phyloP scores from a whole-genome alignment of 495 filamentous ascomycete genomes.

The Aspergillus kassunensis region DNA sequence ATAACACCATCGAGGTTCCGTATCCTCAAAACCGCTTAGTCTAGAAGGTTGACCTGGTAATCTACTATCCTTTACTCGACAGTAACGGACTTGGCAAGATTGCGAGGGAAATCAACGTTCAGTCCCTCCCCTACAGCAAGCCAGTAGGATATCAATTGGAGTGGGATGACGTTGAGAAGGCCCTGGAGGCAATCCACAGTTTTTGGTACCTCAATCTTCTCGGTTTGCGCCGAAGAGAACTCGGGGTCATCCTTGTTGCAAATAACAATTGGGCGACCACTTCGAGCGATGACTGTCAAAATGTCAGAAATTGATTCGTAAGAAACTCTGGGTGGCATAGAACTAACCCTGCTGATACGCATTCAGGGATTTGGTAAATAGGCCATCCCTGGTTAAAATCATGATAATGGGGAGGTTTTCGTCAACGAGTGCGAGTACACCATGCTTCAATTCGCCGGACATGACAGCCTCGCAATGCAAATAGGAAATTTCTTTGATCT shows the following conservation, averaged over 20 bases:
- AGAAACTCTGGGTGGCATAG: neutral
- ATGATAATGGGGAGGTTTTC: conserved; percentile 99
- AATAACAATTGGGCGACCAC: conserved; percentile 94
- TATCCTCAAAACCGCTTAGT: neutral
- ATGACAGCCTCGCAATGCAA: conserved; percentile 99
- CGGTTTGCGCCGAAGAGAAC: conserved; percentile 79
- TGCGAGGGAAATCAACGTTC: conserved; percentile 96
- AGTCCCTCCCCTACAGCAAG: conserved; percentile 91
- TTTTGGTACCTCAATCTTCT: conserved; percentile 95
- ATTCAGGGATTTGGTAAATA: conserved; percentile 96
- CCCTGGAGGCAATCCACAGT: conserved; percentile 95
- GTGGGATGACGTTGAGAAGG: conserved; percentile 93
- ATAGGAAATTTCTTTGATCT: conserved; percentile 99
- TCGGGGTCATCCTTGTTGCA: conserved; percentile 89
- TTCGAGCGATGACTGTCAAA: conserved; percentile 76
- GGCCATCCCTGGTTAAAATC: conserved; percentile 92
- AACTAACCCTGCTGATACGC: conserved; percentile 92
- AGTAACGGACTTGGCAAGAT: conserved; percentile 97
- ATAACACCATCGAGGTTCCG: neutral
- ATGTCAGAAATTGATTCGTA: conserved; percentile 7
- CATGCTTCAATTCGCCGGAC: conserved; percentile 98
- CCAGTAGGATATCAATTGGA: conserved; percentile 98
- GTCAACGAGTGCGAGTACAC: conserved; percentile 93
- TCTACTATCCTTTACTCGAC: conserved; percentile 68
- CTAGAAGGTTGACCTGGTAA: neutral